Conservation (phyloP, 225 moss, liverwort and hornwort species). For the Pseudoscleropodium purum region DNA sequence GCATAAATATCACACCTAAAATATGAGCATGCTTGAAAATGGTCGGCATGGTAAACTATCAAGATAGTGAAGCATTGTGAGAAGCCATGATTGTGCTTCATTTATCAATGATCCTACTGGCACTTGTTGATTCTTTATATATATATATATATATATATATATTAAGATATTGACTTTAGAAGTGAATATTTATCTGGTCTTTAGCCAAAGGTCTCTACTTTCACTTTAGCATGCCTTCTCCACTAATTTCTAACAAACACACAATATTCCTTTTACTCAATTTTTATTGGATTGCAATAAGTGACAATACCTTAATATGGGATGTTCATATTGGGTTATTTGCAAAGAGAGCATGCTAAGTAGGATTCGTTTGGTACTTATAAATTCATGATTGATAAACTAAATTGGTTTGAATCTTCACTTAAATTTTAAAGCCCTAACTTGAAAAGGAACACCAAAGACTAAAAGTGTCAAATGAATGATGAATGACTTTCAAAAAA, state of each 20-base stretch:
- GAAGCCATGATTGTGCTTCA: background rate
- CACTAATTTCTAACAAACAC: background rate
- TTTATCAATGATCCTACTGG: background rate
- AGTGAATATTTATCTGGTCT: background rate
- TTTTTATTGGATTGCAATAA: background rate
- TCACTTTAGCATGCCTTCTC: background rate
- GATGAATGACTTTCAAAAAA: no score
- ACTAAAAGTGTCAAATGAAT: background rate
- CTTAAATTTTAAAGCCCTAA: background rate
- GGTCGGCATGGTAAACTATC: background rate
- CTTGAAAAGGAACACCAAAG: accelerated
- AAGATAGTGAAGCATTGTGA: background rate
- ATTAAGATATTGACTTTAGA: background rate
- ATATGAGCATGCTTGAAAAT: background rate
- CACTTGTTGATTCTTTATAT: background rate
- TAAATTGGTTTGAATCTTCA: background rate
- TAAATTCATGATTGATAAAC: background rate
- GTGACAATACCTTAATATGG: background rate
- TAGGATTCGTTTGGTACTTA: background rate
- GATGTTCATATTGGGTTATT: background rate
- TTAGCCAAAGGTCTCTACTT: background rate
- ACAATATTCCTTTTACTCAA: no score
- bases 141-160: no score
- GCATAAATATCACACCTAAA: background rate
- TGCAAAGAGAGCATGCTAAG: background rate